Base-by-base conservation (phyloP, 306 rosid species). In the Cicer yamashitae region DNA sequence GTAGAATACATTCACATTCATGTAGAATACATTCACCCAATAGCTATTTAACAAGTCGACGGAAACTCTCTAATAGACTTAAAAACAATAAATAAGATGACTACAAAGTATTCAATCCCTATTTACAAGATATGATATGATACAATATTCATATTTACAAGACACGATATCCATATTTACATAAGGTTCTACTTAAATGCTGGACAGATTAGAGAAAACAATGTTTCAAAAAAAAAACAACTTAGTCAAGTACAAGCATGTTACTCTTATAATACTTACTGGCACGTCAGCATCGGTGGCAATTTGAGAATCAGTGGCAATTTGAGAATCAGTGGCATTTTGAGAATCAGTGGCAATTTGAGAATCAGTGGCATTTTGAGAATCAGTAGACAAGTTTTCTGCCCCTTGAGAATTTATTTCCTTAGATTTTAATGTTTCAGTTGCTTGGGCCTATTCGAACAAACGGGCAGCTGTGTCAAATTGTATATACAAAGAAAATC, bases 371-470 rank as follows among this genome's bases (percentile, higher is more conserved):
- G 30, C 37, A 30, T 30, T 30, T 30, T 30, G 37, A 30, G 37
- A 30, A 30, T 30, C 37, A 4, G 37, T 3, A 30, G 60, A 75
- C 25, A 63, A 25, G n/a, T 77, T 75, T 40, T 69, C 86, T 39
- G 43, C 85, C 57, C 70, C 92, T 79, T 84, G 87, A 83, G 83
- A 71, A 53, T 53, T 78, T 4, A 79, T 53, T 67, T 86, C 78
- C 81, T 85, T 87, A 68, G 70, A 67, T 76, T 94, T 90, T 82
- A 82, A 79, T 74, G 54, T 75, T 43, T 90, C 93, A 0, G 83
- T 77, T 61, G 84, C 91, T 74, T 82, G 91, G 79, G 90, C 89
- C 98, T 92, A 82, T 77, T 81, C 68, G 76, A 75, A 75, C 67
- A 43, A 46, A 62, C 25, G 18, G 62, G 14, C 74, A 83, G 77